A percentile compares a stretch with the other conserved stretches of the same genome.
phyloP scores from a whole-genome alignment of 768 basidiomycete species.

The Tylopilus balloui region DNA sequence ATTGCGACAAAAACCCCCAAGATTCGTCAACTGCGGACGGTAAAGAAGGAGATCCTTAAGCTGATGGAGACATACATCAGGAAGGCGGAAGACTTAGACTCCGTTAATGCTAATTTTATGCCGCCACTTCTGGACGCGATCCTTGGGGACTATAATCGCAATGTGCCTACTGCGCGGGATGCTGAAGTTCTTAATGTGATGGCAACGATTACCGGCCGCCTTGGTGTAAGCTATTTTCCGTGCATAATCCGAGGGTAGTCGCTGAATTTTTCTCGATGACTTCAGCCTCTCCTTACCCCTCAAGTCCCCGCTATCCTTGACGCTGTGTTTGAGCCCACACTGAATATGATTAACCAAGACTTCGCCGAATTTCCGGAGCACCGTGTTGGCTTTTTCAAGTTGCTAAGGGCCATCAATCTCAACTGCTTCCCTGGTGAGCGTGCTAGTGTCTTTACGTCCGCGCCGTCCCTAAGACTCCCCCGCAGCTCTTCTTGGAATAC shows the following conservation, averaged over 20 bases:
- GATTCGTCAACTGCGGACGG: slow-evolving; percentile 87
- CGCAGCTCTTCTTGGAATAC: slow-evolving; percentile 72
- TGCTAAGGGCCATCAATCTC: slow-evolving; percentile 86
- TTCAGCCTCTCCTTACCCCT: slow-evolving; percentile 77
- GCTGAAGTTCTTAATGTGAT: slow-evolving; percentile 97
- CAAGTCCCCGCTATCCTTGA: slow-evolving; percentile 95
- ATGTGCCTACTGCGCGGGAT: slow-evolving; percentile 89
- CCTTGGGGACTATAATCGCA: slow-evolving; percentile 94
- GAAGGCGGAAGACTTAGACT: slow-evolving; percentile 94
- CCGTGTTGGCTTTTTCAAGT: slow-evolving; percentile 93
- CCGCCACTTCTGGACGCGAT: slow-evolving; percentile 95
- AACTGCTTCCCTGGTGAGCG: slow-evolving; percentile 92
- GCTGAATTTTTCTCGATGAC: slow-evolving; percentile 9
- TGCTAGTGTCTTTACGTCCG: background rate
- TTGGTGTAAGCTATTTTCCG: slow-evolving; percentile 62
- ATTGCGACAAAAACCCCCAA: slow-evolving; percentile 97
- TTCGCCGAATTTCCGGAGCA: slow-evolving; percentile 99
- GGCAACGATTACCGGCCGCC: slow-evolving; percentile 85
- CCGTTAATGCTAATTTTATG: slow-evolving; percentile 88
- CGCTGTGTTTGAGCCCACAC: slow-evolving; percentile 94
- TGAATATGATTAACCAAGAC: slow-evolving; percentile 99
- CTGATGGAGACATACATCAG: slow-evolving; percentile 97
- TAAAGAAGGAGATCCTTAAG: slow-evolving; percentile 97
- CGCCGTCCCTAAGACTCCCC: background rate
- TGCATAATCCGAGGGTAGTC: background rate